Conservation (phyloP, 345 rosid genomes). For the Moricandia arvensis region DNA sequence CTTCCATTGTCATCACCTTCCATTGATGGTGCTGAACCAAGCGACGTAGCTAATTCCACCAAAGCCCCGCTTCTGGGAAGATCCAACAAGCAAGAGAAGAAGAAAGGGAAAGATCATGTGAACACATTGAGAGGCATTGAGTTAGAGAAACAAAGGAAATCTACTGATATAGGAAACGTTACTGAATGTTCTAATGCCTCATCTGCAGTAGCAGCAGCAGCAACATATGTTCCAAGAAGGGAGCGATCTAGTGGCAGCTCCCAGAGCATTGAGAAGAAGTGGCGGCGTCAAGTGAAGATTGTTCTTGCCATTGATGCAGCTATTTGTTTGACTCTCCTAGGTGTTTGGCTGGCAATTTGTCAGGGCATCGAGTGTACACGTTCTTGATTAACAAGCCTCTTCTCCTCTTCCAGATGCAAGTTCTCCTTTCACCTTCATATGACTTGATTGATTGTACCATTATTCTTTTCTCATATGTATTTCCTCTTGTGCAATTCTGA, state of each 20-base stretch:
- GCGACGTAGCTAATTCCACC: conserved; percentile 48
- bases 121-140: conserved; percentile 52
- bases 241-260: conserved; percentile 47
- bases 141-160: conserved; percentile 56
- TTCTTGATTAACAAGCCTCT: conserved; percentile 30
- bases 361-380: conserved; percentile 50
- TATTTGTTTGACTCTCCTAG: conserved; percentile 58
- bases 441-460: conserved; percentile 1
- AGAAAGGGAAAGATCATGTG: conserved; percentile 56
- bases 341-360: conserved; percentile 68
- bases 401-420: conserved; percentile 6
- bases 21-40: conserved; percentile 18
- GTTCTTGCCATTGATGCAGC: conserved; percentile 78
- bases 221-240: conserved; percentile 57
- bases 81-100: conserved; percentile 55
- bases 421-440: neutral
- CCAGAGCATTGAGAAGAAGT: conserved; percentile 59
- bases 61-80: conserved; percentile 74
- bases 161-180: conserved; percentile 51
- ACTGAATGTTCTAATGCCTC: conserved; percentile 49
- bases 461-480: neutral
- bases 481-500: conserved; percentile 1
- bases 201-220: conserved; percentile 46
- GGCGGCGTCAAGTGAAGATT: conserved; percentile 75
- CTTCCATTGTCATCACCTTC: conserved; percentile 48